Conservation (phyloP, 1,139 yeast genomes). For the Kodamaea sp. region DNA sequence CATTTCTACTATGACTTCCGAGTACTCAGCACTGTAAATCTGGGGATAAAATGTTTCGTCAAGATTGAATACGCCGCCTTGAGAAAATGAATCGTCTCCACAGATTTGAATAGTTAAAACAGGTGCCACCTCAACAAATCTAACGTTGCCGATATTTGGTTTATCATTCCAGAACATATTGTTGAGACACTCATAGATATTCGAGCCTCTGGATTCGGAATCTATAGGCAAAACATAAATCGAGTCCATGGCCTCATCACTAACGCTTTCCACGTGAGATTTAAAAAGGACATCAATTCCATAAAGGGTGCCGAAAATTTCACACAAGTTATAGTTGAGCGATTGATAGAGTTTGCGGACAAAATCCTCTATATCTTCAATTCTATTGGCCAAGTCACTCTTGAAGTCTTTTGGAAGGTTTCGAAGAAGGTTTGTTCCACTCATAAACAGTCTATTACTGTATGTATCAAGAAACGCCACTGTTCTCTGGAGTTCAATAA, state of each 20-base stretch:
- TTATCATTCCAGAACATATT: conserved; percentile 40
- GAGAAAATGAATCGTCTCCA: conserved; percentile 27
- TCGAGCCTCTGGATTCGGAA: conserved; percentile 27
- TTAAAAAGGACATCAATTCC: conserved; percentile 19
- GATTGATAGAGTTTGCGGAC: conserved; percentile 26
- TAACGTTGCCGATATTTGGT: conserved; percentile 30
- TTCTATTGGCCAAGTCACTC: conserved; percentile 20
- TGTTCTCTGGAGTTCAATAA: conserved; percentile 25
- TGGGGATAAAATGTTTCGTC: conserved; percentile 36
- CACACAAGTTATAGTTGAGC: conserved; percentile 16
- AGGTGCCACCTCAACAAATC: conserved; percentile 31
- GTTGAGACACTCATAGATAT: conserved; percentile 34
- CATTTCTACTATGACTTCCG: conserved; percentile 21
- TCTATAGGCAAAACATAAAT: conserved; percentile 38
- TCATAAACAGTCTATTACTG: conserved; percentile 24
- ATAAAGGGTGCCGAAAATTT: conserved; percentile 13
- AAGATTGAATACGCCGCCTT: conserved; percentile 11
- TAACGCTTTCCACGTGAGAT: conserved; percentile 28
- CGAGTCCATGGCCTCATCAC: conserved; percentile 27
- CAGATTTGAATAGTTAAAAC: conserved; percentile 34
- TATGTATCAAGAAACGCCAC: conserved; percentile 21
- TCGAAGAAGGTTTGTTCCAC: conserved; percentile 20
- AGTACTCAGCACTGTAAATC: conserved; percentile 26
- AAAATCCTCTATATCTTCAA: conserved; percentile 36
- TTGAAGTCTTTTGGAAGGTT: conserved; percentile 26